Evolutionary conservation across 805 yeast species (phyloP), one percentile per base, ranked within the genome.

Genomic region (Yamadazyma laniorum): DNA sequence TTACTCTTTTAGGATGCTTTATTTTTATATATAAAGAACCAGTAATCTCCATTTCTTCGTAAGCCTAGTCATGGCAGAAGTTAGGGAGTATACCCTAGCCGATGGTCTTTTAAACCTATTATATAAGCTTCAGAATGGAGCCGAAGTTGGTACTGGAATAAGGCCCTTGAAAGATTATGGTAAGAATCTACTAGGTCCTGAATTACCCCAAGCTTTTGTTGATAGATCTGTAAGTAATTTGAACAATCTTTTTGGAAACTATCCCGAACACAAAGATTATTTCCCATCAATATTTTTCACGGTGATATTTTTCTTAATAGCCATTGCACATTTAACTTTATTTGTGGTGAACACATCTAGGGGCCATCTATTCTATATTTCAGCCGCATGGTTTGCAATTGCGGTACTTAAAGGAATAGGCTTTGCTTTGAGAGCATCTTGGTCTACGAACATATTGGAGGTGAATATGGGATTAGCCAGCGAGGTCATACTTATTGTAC

Each of bases 241-340:
- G 51, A 69, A 64, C 37, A 61, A 77, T 6, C 55, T 80, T 29
- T 82, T 81, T 60, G 90, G 90, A 7, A 76, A 76, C 6, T 84
- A 81, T 51, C 86, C 88, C 3, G 50, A 51, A 18, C 31, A 31
- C 16, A 55, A 48, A 8, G 90, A 83, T 53, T 51, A 65, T 8
- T 87, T 78, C 1, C 88, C 88, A 3, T 64, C 74, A 32, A 73
- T 74, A 2, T 58, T 81, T 0, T 81, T 82, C 45, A 51, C 72
- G 1, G 82, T 73, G 0, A 55, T 74, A 2, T 83, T 79, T 45
- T 55, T 64, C 9, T 39, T 81, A 1, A 43, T 82, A 25, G 53
- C 63, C 26, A 12, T 76, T 3, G 68, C 68, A 0, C 81, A 80
- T 49, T 38, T 67, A 6, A 47, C 40, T 15, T 58, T 82, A n/a